Base-by-base conservation (phyloP, 2,329 filamentous ascomycete species). In the Westerdykella aurantiaca region DNA sequence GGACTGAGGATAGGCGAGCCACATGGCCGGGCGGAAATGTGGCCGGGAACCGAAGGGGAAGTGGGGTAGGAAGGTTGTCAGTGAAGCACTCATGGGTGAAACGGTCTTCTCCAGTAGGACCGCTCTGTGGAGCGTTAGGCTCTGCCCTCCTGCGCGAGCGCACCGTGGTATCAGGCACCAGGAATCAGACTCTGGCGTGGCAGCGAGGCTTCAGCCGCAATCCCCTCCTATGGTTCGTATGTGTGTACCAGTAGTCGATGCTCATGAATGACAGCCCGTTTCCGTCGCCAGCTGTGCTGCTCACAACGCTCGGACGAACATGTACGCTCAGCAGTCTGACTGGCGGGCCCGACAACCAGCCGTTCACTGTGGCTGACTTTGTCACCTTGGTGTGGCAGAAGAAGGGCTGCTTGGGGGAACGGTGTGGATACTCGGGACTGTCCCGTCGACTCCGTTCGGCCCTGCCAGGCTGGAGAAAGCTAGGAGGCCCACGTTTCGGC, bases 1-100 rank as follows among this genome's bases (percentile, higher is more conserved):
- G 81, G 93, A 98, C 73, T 98, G 79, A 82, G 67, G 60, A 46
- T 31, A 31, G 47, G 40, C 45, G 37, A 9, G 47, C 49, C 51
- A 44, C 43, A 48, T 49, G 50, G 49, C 48, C 33, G 33, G 7
- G 4, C 55, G 52, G 52, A 48, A 47, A 44, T 43, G 50, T 43
- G 47, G 52, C 49, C 53, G 51, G 48, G 41, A 50, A 55, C 53
- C 57, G 58, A 53, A 49, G 50, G 50, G 50, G 52, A 53, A 43
- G 41, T 46, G 48, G 45, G 44, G 52, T 46, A 45, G 50, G 48
- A 50, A 51, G 46, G 48, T 58, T 12, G 25, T 29, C 55, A 53
- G 51, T 49, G 49, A 56, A 51, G 48, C 50, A 43, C 50, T 47
- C 50, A 52, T 53, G 55, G 55, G 55, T 51, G 53, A 50, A 50